Conservation (phyloP, 2,329 filamentous ascomycete species). For the Thielaviopsis ethacetica region DNA sequence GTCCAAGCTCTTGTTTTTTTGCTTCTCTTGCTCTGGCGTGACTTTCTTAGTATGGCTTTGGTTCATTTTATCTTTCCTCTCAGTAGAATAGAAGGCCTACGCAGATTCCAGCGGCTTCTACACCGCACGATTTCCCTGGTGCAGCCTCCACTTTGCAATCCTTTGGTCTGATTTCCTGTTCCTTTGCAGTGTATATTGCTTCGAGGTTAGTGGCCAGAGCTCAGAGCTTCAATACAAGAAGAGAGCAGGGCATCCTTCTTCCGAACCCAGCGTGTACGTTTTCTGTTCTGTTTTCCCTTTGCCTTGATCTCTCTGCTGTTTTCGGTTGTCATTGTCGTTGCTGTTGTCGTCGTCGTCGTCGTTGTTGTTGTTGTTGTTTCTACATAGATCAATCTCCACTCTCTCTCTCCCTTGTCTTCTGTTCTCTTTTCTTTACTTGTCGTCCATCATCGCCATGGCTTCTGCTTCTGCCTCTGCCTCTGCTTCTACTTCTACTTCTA, state of each 20-base stretch:
- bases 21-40: background rate
- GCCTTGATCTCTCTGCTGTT: background rate
- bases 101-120: constrained; percentile 3
- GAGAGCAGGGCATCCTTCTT: background rate
- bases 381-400: background rate
- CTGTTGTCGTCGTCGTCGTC: background rate
- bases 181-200: background rate
- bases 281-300: background rate
- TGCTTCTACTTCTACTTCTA: no score
- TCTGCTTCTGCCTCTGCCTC: constrained; percentile 1
- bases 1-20: background rate
- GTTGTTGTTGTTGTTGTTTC: background rate
- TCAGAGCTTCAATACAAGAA: constrained; percentile 5
- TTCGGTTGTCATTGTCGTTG: background rate
- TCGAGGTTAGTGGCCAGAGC: constrained; percentile 1
- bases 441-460: background rate
- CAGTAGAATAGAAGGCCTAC: background rate
- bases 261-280: background rate
- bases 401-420: background rate
- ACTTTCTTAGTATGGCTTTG: background rate
- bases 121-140: background rate
- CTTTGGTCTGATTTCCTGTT: background rate
- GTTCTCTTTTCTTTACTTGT: background rate
- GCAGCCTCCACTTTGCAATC: constrained; percentile 1
- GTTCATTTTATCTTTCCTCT: background rate